Evolutionary conservation across 805 yeast species (phyloP).

Genomic region (Candida stauntonica): DNA sequence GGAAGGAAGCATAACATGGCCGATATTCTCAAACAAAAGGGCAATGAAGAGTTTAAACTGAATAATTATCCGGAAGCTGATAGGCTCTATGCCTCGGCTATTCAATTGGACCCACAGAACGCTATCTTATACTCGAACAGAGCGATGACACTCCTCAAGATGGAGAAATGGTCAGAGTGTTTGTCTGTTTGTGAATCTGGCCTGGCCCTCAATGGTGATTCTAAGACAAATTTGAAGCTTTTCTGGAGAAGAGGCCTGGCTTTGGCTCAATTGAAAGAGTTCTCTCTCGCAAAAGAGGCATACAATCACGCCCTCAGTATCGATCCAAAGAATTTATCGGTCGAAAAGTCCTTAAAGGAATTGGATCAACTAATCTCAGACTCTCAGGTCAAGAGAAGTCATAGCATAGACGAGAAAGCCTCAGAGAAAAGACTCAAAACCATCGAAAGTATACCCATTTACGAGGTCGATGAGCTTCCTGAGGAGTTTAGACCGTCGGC

Average conservation of each 20-base stretch:
- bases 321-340: slow-evolving; percentile 39
- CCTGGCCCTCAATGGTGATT: slow-evolving; percentile 29
- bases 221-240: slow-evolving; percentile 41
- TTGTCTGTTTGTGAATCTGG: slow-evolving; percentile 48
- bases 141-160: slow-evolving; percentile 59
- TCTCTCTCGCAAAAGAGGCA: slow-evolving; percentile 26
- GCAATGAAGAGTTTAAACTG: slow-evolving; percentile 48
- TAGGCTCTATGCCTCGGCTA: slow-evolving; percentile 51
- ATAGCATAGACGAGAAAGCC: slow-evolving; percentile 41
- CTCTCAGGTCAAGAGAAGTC: slow-evolving; percentile 37
- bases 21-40: slow-evolving; percentile 34
- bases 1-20: slow-evolving; percentile 14
- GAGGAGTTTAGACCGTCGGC: slow-evolving; percentile 23
- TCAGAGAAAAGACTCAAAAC: slow-evolving; percentile 28
- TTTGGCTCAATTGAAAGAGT: slow-evolving; percentile 27
- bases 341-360: slow-evolving; percentile 32
- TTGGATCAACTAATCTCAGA: slow-evolving; percentile 26
- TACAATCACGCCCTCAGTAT: slow-evolving; percentile 35
- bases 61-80: slow-evolving; percentile 48
- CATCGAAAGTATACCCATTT: slow-evolving; percentile 31
- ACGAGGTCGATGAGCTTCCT: slow-evolving; percentile 43
- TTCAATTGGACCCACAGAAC: slow-evolving; percentile 42
- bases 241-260: slow-evolving; percentile 48
- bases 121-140: slow-evolving; percentile 63
- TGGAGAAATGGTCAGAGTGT: slow-evolving; percentile 46